A percentile compares a stretch with the other conserved stretches of the same genome.
phyloP scores from a whole-genome alignment of 163 green algal genomes.

The Volvox carteri region DNA sequence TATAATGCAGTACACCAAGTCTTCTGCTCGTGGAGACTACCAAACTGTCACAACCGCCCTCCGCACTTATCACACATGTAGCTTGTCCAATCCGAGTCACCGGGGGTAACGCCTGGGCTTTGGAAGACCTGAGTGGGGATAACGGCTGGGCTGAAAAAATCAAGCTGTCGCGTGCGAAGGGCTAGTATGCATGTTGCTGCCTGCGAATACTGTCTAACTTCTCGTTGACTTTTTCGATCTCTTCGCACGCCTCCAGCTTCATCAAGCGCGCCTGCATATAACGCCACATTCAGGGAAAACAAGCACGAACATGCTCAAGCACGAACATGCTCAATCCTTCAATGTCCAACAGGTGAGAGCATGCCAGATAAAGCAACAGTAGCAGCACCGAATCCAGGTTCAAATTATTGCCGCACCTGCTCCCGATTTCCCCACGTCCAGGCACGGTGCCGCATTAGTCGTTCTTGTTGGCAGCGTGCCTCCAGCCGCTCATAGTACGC shows the following conservation, averaged over 20 bases:
- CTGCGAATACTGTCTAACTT: slow-evolving; percentile 31
- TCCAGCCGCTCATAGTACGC: slow-evolving; percentile 70
- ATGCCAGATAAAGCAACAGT: not conserved
- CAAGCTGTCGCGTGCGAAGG: not conserved
- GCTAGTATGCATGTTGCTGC: slow-evolving; percentile 29
- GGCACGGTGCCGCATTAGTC: slow-evolving; percentile 63
- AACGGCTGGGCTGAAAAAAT: too few species aligned
- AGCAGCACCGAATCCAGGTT: not conserved
- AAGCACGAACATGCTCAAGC: not conserved
- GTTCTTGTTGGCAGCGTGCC: slow-evolving; percentile 69
- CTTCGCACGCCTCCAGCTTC: slow-evolving; percentile 54
- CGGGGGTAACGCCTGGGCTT: too few species aligned
- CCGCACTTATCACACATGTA: too few species aligned
- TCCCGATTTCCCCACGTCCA: slow-evolving; percentile 55
- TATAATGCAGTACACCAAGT: too few species aligned
- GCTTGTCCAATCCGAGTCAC: too few species aligned
- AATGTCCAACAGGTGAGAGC: not conserved
- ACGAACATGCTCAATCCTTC: not conserved
- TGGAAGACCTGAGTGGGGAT: too few species aligned
- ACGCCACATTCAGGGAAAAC: not conserved
- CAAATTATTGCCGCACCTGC: slow-evolving; percentile 39
- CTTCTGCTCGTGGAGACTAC: too few species aligned
- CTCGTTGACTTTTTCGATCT: slow-evolving; percentile 49
- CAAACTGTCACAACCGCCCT: too few species aligned
- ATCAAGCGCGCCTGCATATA: slow-evolving; percentile 41